phyloP scores from a whole-genome alignment of 768 basidiomycete genomes.

The Gelatoporia subvermispora region DNA sequence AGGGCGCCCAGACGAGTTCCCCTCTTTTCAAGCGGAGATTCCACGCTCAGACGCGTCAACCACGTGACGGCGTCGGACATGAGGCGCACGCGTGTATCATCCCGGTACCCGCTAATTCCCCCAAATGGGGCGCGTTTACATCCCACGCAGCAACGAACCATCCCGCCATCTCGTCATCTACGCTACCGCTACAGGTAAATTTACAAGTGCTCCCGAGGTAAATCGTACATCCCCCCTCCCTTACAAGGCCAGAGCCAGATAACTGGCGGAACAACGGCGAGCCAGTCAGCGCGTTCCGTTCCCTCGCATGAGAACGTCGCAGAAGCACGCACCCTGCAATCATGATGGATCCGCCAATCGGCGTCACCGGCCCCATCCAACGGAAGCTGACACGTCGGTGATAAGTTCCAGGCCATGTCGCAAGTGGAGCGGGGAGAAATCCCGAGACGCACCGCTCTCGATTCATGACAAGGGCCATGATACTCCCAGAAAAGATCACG shows the following conservation, averaged over 20 bases:
- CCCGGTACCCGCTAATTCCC: too few relatives aligned
- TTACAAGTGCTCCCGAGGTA: not conserved
- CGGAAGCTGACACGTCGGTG: conserved; percentile 31
- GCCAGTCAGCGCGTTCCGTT: conserved; percentile 4
- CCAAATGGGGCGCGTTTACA: too few relatives aligned
- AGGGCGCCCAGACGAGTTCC: conserved; percentile 13
- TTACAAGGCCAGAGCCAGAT: conserved; percentile 47
- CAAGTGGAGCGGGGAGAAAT: not conserved
- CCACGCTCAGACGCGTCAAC: conserved; percentile 37
- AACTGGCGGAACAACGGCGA: conserved; percentile 32
- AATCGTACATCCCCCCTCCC: not conserved
- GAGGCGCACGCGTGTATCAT: conserved; percentile 4
- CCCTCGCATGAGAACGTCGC: not conserved
- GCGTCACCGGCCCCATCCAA: conserved; percentile 61
- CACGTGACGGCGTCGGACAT: conserved; percentile 31
- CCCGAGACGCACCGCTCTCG: conserved; percentile 33
- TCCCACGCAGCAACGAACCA: too few relatives aligned
- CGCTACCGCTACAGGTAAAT: too few relatives aligned
- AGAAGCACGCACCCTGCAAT: conserved; percentile 55
- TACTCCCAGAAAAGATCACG: conserved; percentile 58
- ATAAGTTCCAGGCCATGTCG: not conserved
- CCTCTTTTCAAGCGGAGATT: conserved; percentile 39
- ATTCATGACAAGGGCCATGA: conserved; percentile 49
- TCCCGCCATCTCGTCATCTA: too few relatives aligned
- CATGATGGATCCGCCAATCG: conserved; percentile 58